A percentile compares a stretch with the other conserved stretches of the same genome.
Conservation (phyloP, 345 rosid species). For the Orychophragmus violaceus region DNA sequence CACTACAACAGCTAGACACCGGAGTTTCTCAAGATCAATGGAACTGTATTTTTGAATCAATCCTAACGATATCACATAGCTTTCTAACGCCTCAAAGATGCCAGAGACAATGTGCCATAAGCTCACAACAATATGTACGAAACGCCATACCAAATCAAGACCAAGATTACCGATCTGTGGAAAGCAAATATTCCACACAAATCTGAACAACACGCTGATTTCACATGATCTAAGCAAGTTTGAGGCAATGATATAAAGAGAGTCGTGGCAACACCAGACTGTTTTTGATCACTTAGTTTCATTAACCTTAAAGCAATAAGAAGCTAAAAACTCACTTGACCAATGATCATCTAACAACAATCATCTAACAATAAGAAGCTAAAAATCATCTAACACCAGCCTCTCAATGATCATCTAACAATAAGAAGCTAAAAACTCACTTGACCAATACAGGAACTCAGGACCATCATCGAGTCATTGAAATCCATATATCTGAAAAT, state of each 20-base stretch:
- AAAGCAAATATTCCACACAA: background rate
- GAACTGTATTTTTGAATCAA: conserved; percentile 41
- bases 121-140: conserved; percentile 53
- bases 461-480: background rate
- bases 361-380: background rate
- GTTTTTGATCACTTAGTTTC: background rate
- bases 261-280: background rate
- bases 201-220: background rate
- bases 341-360: background rate
- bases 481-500: conserved; percentile 25
- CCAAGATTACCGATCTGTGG: conserved; percentile 41
- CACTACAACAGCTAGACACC: conserved; percentile 57
- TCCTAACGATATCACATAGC: conserved; percentile 56
- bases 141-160: conserved; percentile 55
- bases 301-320: background rate
- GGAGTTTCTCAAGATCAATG: conserved; percentile 47
- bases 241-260: background rate
- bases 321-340: conserved; percentile 3
- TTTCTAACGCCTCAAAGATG: conserved; percentile 39
- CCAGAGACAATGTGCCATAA: conserved; percentile 42
- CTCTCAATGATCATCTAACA: background rate
- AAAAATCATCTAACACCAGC: too few species aligned
- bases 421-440: conserved; percentile 12
- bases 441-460: conserved; percentile 20
- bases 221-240: conserved; percentile 1